Evolutionary conservation across 2,329 filamentous ascomycete genomes (phyloP).

Genomic region (Penicillium brevicompactum): DNA sequence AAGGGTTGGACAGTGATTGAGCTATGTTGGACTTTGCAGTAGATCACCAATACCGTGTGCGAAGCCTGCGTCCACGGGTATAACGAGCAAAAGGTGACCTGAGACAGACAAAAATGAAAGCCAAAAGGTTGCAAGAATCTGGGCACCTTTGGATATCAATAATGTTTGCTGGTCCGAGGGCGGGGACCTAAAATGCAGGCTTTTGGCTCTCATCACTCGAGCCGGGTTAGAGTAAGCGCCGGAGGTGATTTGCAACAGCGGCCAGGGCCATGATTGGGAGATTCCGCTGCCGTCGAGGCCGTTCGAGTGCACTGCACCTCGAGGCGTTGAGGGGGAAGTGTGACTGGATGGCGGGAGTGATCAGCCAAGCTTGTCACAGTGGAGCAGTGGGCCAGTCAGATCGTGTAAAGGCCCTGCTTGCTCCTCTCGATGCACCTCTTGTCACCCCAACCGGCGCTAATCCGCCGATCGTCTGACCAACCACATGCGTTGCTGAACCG

Average conservation of each 20-base stretch:
- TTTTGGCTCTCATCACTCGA: slow-evolving; percentile 23
- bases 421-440: slow-evolving; percentile 22
- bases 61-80: slow-evolving; percentile 35
- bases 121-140: slow-evolving; percentile 12
- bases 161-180: slow-evolving; percentile 21
- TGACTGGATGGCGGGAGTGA: slow-evolving; percentile 30
- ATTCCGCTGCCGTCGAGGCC: slow-evolving; percentile 1
- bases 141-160: slow-evolving; percentile 35
- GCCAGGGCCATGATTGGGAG: slow-evolving; percentile 21
- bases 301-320: slow-evolving; percentile 19
- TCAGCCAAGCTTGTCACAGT: slow-evolving; percentile 38
- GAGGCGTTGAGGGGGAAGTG: slow-evolving; percentile 6
- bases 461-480: slow-evolving; percentile 34
- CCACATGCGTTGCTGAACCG: slow-evolving; percentile 32
- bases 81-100: slow-evolving; percentile 22
- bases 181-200: slow-evolving; percentile 25
- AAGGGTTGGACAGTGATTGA: slow-evolving; percentile 22
- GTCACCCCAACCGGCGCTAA: slow-evolving; percentile 33
- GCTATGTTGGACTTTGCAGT: slow-evolving; percentile 14
- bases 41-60: slow-evolving; percentile 26
- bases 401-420: slow-evolving; percentile 6
- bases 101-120: slow-evolving; percentile 22
- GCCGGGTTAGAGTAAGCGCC: slow-evolving; percentile 36
- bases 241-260: slow-evolving; percentile 9
- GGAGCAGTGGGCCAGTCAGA: slow-evolving; percentile 27